phyloP scores from a whole-genome alignment of 2,329 filamentous ascomycete species.

The Diatrype stigma region DNA sequence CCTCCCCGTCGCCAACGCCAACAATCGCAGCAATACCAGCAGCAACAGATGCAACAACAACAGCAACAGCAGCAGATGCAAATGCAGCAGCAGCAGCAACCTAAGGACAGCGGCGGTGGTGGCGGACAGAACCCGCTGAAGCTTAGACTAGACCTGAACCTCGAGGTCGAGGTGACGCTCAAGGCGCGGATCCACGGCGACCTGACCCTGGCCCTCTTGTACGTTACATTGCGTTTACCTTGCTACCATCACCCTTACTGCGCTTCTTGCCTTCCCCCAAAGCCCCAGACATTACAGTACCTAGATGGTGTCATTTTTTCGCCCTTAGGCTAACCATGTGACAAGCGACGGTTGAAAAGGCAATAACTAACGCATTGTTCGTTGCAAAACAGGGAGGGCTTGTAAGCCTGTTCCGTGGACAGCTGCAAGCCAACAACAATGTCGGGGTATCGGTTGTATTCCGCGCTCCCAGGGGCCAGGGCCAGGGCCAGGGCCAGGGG shows the following conservation, averaged over 20 bases:
- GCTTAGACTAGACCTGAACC: slow-evolving; percentile 71
- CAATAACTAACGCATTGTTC: slow-evolving; percentile 14
- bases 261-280: background rate
- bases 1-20: slow-evolving; percentile 15
- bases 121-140: slow-evolving; percentile 61
- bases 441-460: background rate
- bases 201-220: slow-evolving; percentile 67
- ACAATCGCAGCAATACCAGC: slow-evolving; percentile 15
- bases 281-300: background rate
- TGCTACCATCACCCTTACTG: too few species aligned
- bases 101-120: slow-evolving; percentile 28
- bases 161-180: slow-evolving; percentile 79
- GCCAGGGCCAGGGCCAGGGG: too few species aligned
- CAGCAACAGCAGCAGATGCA: slow-evolving; percentile 15
- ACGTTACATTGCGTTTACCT: slow-evolving; percentile 22
- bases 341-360: slow-evolving; percentile 11
- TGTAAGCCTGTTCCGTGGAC: slow-evolving; percentile 9
- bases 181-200: slow-evolving; percentile 86
- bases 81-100: slow-evolving; percentile 14
- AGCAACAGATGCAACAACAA: slow-evolving; percentile 13
- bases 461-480: background rate
- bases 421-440: slow-evolving; percentile 2
- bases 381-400: slow-evolving; percentile 16
- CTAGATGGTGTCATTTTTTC: background rate
- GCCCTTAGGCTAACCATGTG: background rate